Base-by-base conservation (phyloP, 352 stramenopile genomes). In the Globisporangium nunn region DNA sequence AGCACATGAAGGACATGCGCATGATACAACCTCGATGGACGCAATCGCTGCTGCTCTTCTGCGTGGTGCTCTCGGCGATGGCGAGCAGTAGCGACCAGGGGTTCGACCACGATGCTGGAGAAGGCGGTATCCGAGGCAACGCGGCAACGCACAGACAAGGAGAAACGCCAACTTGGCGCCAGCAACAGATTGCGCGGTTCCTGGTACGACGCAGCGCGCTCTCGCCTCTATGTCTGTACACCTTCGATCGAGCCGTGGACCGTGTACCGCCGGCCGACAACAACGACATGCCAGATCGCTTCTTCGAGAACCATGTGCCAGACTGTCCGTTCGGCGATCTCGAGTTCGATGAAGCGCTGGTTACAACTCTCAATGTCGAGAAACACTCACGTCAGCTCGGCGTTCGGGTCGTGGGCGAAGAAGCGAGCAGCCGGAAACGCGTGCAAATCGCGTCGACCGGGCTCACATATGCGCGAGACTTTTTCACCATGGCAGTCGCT, bases 281-380 rank as follows among this genome's bases (percentile, higher is more conserved):
- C 61, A 17, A 4, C 28, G 45, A 18, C 12, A 23, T 6, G 10
- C 15, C 29, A 50, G 33, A 2, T 29, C 23, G 12, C 29, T 37
- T 48, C n/a, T 70, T 72, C 46, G 53, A 66, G 46, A 63, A 72
- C 10, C 66, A 67, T 31, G 23, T 70, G 2, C 57, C 59, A 3
- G 23, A 11, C 2, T 91, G 80, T 63, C 80, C 78, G 18, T 91
- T 91, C 56, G 78, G 80, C 6, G 63, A 76, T n/a, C 68, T 91
- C 6, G 63, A 81, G 30, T 70, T 81, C 51, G 70, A 88, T 30
- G 43, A 58, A 4, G 56, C 71, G 14, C 50, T 91, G 2, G 79
- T 89, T 3, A 68, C 63, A 28, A 74, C 56, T 17, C 59, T 86
- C 31, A 71, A 78, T 54, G 54, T 63, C 2, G 52, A 53, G 4